These are phyloP conservation scores for Pseudocercospora pini-densiflorae DNA, from an alignment of 2,329 filamentous ascomycete genomes.

Conservation along the genomic window DNA sequence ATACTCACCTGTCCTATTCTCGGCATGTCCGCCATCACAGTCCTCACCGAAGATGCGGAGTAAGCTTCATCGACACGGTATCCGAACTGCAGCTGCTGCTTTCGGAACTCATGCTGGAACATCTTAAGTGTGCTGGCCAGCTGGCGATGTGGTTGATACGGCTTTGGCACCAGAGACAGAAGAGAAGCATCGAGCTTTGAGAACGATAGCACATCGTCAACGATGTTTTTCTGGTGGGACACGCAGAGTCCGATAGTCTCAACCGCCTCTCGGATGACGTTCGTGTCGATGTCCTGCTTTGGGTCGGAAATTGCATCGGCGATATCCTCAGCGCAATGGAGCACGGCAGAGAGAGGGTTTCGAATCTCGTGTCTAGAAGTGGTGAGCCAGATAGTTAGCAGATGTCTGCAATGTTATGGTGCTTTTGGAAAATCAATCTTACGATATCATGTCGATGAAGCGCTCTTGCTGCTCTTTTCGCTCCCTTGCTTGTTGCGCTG, in stretches of 20 bases:
- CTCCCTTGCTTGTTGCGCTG: constrained; percentile 49
- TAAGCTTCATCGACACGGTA: constrained; percentile 36
- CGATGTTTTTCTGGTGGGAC: constrained; percentile 48
- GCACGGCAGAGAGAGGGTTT: constrained; percentile 43
- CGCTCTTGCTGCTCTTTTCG: constrained; percentile 52
- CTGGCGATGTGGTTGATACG: constrained; percentile 33
- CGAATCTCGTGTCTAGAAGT: not conserved
- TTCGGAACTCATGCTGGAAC: constrained; percentile 42
- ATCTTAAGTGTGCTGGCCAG: constrained; percentile 39
- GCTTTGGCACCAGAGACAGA: constrained; percentile 35
- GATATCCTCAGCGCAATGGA: constrained; percentile 51
- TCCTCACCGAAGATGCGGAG: constrained; percentile 26
- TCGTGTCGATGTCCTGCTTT: constrained; percentile 25
- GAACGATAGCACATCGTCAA: constrained; percentile 46
- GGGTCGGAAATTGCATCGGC: constrained; percentile 34
- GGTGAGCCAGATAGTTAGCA: not conserved
- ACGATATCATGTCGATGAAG: constrained; percentile 51
- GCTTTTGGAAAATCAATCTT: not conserved
- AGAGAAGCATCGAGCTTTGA: constrained; percentile 41
- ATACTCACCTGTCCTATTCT: constrained; percentile 21
- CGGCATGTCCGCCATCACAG: constrained; percentile 36
- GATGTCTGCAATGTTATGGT: not conserved
- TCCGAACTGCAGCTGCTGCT: constrained; percentile 35
- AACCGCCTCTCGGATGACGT: constrained; percentile 34
- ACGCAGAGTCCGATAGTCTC: constrained; percentile 49